Conservation (phyloP, 805 yeast genomes). For the Lipomyces sp. region DNA sequence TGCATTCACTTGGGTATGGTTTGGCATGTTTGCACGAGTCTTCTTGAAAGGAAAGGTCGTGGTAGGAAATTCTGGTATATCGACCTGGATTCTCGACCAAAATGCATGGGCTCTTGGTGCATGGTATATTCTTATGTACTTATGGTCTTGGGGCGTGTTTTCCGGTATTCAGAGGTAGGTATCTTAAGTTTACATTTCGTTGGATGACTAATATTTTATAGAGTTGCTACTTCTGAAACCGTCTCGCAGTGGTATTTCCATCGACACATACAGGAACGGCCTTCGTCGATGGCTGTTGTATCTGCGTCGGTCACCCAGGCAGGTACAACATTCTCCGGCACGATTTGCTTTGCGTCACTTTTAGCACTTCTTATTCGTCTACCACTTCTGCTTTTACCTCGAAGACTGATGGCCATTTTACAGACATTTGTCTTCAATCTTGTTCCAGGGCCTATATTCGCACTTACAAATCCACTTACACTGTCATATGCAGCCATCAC, state of each 20-base stretch:
- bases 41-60: constrained; percentile 39
- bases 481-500: constrained; percentile 47
- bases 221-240: constrained; percentile 46
- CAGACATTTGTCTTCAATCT: constrained; percentile 40
- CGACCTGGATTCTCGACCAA: constrained; percentile 40
- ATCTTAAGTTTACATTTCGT: neutral
- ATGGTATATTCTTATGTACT: constrained; percentile 45
- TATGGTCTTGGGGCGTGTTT: constrained; percentile 52
- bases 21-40: constrained; percentile 44
- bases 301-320: constrained; percentile 41
- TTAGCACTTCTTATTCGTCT: constrained; percentile 44
- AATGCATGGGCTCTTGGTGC: constrained; percentile 45
- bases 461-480: constrained; percentile 47
- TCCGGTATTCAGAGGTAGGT: constrained; percentile 45
- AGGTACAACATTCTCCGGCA: constrained; percentile 46
- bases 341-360: constrained; percentile 46
- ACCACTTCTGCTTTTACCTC: constrained; percentile 48
- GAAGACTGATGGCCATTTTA: constrained; percentile 37
- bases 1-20: constrained; percentile 47
- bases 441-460: constrained; percentile 42
- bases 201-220: constrained; percentile 9
- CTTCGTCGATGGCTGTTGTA: constrained; percentile 37
- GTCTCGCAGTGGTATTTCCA: constrained; percentile 50
- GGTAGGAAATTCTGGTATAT: constrained; percentile 26
- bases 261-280: constrained; percentile 38